These are phyloP conservation scores for Globisporangium iwayamae DNA, from an alignment of 352 stramenopile genomes.

Conservation along the genomic window DNA sequence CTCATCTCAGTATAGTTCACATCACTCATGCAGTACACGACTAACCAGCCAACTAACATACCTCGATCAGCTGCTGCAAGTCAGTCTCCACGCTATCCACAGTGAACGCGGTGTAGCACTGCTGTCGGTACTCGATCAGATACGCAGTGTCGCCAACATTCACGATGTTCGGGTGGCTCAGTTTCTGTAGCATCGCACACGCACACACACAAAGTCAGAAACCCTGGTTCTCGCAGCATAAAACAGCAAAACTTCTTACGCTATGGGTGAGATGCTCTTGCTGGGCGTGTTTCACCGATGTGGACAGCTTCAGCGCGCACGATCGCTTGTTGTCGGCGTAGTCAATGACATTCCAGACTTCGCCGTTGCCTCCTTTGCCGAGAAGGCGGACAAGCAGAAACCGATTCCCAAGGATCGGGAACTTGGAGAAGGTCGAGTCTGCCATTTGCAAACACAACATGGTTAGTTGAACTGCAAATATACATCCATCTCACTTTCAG, in stretches of 20 bases:
- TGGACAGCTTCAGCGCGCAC: slow-evolving; percentile 72
- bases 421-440: slow-evolving; percentile 72
- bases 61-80: slow-evolving; percentile 73
- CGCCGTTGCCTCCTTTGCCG: slow-evolving; percentile 73
- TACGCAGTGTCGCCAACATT: slow-evolving; percentile 53
- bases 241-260: slow-evolving; percentile 25
- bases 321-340: slow-evolving; percentile 56
- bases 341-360: slow-evolving; percentile 82
- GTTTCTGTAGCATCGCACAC: slow-evolving; percentile 32
- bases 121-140: slow-evolving; percentile 62
- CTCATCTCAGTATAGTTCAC: not conserved
- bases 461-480: not conserved
- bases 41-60: slow-evolving; percentile 4
- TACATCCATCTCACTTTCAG: not conserved
- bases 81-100: slow-evolving; percentile 68
- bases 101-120: slow-evolving; percentile 75
- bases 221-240: not conserved
- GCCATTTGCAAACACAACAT: not conserved
- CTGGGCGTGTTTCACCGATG: slow-evolving; percentile 62
- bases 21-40: not conserved
- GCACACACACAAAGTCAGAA: not conserved
- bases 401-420: slow-evolving; percentile 64
- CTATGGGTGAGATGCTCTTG: slow-evolving; percentile 71
- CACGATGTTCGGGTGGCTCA: slow-evolving; percentile 71
- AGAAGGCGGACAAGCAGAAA: slow-evolving; percentile 63